Evolutionary conservation across 2,329 filamentous ascomycete genomes (phyloP), one percentile per base, ranked within the genome.

Genomic region (Neurospora sp.): DNA sequence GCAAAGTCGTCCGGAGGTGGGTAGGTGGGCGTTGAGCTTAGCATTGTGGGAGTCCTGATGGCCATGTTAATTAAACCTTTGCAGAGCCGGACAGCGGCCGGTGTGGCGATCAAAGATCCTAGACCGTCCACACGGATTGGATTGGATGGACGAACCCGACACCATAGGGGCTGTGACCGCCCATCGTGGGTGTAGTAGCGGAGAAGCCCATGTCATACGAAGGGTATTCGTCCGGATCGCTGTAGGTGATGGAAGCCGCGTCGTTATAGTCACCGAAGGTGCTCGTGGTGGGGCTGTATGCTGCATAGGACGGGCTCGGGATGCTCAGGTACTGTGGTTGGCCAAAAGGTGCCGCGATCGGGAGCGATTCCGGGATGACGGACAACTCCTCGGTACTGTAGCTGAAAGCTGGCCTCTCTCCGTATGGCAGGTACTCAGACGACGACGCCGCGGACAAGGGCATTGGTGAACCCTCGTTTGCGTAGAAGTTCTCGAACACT

Each of bases 301-400:
- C 84, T 69, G 83, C 83, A 72, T 86, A 89, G 38, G 85, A 85
- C 33, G 87, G 87, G 70, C 87, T 89, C n/a, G 88, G 88, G 68
- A 90, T 86, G 77, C 81, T 86, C 70, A 90, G 84, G 76, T 89
- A 90, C 74, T 89, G 85, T 74, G 84, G 83, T 73, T 81, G 81
- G 68, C 81, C 78, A 72, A 83, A 88, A 1, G 86, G 84, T 40
- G 86, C 89, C 39, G 86, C 86, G 68, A 89, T 80, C 74, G 83
- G 81, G 76, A 88, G 76, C 17, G 87, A 82, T 66, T 79, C 79
- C 13, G 83, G 82, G 75, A 89, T 80, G 75, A 87, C 81, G 38
- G 87, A 85, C 77, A 90, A 81, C 73, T 88, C 85, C 77, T 90
- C 88, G 68, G 86, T 84, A 78, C 87, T 89, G 82, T 89, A 90